phyloP scores from a whole-genome alignment of 345 rosid genomes.

The Angophora floribunda region DNA sequence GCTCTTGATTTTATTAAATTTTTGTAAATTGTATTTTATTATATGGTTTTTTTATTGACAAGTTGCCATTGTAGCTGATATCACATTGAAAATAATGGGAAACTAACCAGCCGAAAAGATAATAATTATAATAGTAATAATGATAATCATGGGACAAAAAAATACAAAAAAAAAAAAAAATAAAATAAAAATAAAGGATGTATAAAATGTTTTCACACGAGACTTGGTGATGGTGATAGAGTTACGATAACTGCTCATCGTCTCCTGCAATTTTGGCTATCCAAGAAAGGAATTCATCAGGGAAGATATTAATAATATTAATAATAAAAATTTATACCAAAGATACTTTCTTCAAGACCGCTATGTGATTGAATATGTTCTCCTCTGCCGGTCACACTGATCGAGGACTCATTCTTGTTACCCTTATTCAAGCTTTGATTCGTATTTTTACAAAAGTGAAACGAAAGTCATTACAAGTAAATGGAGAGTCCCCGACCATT shows the following conservation, averaged over 20 bases:
- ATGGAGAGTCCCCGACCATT: background rate
- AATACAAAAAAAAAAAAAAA: background rate
- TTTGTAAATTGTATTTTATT: background rate
- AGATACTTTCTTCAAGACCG: background rate
- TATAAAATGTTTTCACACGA: background rate
- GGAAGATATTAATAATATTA: background rate
- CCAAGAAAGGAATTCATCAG: background rate
- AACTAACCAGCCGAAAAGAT: background rate
- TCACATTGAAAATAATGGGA: constrained; percentile 8
- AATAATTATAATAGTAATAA: background rate
- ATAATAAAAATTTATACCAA: background rate
- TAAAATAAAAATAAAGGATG: background rate
- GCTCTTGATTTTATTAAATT: background rate
- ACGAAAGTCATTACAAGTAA: background rate
- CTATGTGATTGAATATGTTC: background rate
- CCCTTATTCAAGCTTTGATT: background rate
- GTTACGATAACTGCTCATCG: background rate
- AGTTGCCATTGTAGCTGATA: constrained; percentile 1
- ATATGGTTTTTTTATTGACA: background rate
- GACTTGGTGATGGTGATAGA: background rate
- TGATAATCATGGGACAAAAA: background rate
- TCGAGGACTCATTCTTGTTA: background rate
- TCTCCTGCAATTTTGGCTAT: background rate
- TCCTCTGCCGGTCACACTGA: background rate
- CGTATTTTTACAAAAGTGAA: background rate